Conservation (phyloP, 805 yeast genomes). For the Lachancea nothofagi region DNA sequence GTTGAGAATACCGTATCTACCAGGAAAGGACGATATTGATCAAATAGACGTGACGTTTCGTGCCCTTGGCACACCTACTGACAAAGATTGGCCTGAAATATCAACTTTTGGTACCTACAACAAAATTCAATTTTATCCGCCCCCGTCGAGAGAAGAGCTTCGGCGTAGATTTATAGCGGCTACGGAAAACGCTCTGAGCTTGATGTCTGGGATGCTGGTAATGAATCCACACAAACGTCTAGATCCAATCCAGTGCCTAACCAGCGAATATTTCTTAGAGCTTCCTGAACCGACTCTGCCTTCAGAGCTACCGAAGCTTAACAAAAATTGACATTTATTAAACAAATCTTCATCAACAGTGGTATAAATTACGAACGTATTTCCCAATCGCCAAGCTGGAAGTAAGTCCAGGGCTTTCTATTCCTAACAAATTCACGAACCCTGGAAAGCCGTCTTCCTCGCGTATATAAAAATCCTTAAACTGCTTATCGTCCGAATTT, state of each 20-base stretch:
- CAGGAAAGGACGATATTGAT: constrained; percentile 86
- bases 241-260: constrained; percentile 56
- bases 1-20: constrained; percentile 91
- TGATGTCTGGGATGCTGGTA: constrained; percentile 64
- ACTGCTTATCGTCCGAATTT: constrained; percentile 40
- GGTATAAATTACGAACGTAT: constrained; percentile 43
- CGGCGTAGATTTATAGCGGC: constrained; percentile 87
- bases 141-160: constrained; percentile 74
- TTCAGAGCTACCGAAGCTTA: constrained; percentile 48
- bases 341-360: constrained; percentile 6
- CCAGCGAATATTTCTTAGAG: constrained; percentile 65
- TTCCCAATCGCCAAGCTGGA: constrained; percentile 78
- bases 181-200: constrained; percentile 72
- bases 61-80: constrained; percentile 95
- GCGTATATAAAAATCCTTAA: constrained; percentile 69
- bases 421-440: constrained; percentile 72
- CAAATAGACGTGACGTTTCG: constrained; percentile 91
- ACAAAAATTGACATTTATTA: background rate
- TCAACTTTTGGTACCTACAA: constrained; percentile 71
- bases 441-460: constrained; percentile 72
- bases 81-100: constrained; percentile 86
- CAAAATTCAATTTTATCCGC: constrained; percentile 70
- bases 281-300: constrained; percentile 63
- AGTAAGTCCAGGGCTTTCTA: constrained; percentile 89
- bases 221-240: constrained; percentile 76